These are phyloP conservation scores for Acanthamoeba triangularis DNA, from an alignment of 208 protist genomes.

Conservation along the genomic window DNA sequence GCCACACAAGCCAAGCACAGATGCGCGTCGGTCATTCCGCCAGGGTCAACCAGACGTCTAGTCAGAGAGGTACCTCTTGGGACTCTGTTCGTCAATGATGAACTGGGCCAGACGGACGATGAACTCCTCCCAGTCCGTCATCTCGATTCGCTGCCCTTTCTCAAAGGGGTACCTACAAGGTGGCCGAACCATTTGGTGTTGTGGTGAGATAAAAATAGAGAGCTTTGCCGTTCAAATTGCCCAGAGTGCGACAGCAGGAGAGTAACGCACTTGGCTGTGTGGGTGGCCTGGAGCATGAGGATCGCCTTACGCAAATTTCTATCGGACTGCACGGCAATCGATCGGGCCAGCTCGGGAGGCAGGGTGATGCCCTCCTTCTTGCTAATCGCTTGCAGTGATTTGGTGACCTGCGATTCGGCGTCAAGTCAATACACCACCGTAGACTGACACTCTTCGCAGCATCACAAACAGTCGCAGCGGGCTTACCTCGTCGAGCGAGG, in stretches of 20 bases:
- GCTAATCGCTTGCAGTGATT: slow-evolving; percentile 79
- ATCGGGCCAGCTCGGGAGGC: slow-evolving; percentile 87
- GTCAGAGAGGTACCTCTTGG: slow-evolving; percentile 85
- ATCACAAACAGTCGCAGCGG: neutral
- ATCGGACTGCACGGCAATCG: slow-evolving; percentile 92
- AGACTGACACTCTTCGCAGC: neutral
- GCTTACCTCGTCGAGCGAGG: slow-evolving; percentile 95
- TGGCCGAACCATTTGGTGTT: neutral
- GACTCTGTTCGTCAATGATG: slow-evolving; percentile 97
- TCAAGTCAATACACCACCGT: neutral
- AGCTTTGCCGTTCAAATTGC: too few species aligned
- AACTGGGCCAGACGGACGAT: slow-evolving; percentile 95
- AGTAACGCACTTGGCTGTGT: slow-evolving; percentile 86
- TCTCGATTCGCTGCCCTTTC: slow-evolving; percentile 36
- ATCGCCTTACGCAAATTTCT: slow-evolving; percentile 98
- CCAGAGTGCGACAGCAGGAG: too few species aligned
- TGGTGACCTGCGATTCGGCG: slow-evolving; percentile 53
- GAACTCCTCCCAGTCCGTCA: slow-evolving; percentile 97
- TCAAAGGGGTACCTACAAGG: slow-evolving; percentile 79
- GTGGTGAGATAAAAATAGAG: neutral
- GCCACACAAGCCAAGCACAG: neutral
- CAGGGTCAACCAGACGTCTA: neutral
- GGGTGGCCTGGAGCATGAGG: slow-evolving; percentile 98
- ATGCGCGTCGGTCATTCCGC: neutral
- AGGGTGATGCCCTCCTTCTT: slow-evolving; percentile 89